These are phyloP conservation scores for Fraxinus sp. DNA, from an alignment of 305 asterid genomes.

Conservation along the genomic window DNA sequence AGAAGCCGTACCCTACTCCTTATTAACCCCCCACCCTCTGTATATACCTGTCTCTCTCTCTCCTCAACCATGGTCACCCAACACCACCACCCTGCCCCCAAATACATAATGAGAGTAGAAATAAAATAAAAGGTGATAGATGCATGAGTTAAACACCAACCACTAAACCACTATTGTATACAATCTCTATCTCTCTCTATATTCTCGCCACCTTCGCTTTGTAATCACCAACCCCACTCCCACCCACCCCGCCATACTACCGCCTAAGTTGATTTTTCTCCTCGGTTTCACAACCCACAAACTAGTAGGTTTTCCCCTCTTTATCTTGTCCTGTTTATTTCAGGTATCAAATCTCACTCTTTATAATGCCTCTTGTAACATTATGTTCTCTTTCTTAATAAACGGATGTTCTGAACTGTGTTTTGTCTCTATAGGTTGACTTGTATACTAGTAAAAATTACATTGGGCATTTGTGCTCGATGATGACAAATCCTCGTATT, in stretches of 20 bases:
- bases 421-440: conserved; percentile 51
- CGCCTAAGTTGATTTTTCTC: conserved; percentile 20
- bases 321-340: conserved; percentile 18
- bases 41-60: conserved; percentile 10
- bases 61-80: conserved; percentile 22
- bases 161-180: conserved; percentile 22
- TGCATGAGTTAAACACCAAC: conserved; percentile 86
- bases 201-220: conserved; percentile 37
- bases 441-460: conserved; percentile 32
- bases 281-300: conserved; percentile 58
- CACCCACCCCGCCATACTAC: conserved; percentile 23
- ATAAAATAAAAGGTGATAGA: conserved; percentile 79
- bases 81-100: conserved; percentile 28
- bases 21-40: conserved; percentile 22
- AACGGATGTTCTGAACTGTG: conserved; percentile 18
- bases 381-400: background rate
- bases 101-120: conserved; percentile 37
- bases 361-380: conserved; percentile 32
- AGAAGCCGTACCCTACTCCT: conserved; percentile 15
- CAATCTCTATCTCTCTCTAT: conserved; percentile 25
- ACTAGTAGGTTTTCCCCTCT: conserved; percentile 12
- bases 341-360: conserved; percentile 24
- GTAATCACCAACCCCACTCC: conserved; percentile 30
- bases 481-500: conserved; percentile 24
- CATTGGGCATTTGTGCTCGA: conserved; percentile 31